A percentile compares a stretch with the other conserved stretches of the same genome.
phyloP scores from a whole-genome alignment of 1,139 yeast species.

The Kurtzmaniella natalensis region DNA sequence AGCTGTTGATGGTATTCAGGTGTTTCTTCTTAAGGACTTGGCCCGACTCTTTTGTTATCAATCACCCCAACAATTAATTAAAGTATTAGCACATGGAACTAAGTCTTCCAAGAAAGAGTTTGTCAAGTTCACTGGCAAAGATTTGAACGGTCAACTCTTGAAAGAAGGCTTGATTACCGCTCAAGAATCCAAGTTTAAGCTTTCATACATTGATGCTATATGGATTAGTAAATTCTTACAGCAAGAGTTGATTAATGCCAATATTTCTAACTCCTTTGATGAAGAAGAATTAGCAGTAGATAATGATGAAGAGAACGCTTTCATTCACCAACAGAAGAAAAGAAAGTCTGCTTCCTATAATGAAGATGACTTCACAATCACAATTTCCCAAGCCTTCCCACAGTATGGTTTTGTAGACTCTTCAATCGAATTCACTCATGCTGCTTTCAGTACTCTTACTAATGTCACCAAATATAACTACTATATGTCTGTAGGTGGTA shows the following conservation, averaged over 20 bases:
- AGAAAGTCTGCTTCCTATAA: constrained; percentile 2
- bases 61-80: constrained; percentile 39
- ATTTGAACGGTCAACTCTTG: constrained; percentile 21
- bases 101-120: constrained; percentile 19
- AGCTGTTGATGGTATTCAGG: not conserved
- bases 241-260: constrained; percentile 6
- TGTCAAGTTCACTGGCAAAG: constrained; percentile 14
- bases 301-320: constrained; percentile 7
- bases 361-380: constrained; percentile 23
- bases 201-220: constrained; percentile 27
- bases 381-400: constrained; percentile 40
- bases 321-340: constrained; percentile 2
- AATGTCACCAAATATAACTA: constrained; percentile 33
- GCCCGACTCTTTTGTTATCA: constrained; percentile 38
- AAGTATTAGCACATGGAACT: constrained; percentile 21
- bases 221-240: constrained; percentile 17
- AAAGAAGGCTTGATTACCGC: constrained; percentile 17
- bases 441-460: constrained; percentile 34
- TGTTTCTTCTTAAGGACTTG: constrained; percentile 21
- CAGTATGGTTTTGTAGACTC: constrained; percentile 32
- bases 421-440: constrained; percentile 26
- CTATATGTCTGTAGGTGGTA: constrained; percentile 22
- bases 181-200: constrained; percentile 15
- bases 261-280: constrained; percentile 3
- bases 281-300: constrained; percentile 6